Conservation (phyloP, 371 early-diverging fungal species). For the Mortierella sp. region DNA sequence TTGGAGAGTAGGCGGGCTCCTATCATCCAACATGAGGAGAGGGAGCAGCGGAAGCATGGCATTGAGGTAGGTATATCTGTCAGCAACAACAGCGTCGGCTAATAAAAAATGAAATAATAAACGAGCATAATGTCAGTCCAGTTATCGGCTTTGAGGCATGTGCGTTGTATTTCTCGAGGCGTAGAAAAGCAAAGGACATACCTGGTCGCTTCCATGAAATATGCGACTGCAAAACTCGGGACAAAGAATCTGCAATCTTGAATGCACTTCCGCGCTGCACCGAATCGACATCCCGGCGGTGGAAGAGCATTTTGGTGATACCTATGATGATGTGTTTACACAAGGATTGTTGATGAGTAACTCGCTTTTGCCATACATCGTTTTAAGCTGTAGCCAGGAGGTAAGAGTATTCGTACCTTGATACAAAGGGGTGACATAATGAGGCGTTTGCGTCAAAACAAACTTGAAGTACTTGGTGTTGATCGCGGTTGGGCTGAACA, state of each 20-base stretch:
- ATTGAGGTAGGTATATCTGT: constrained; percentile 70
- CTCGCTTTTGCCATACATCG: no score
- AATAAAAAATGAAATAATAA: background rate
- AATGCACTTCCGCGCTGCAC: constrained; percentile 68
- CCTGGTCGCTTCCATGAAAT: constrained; percentile 63
- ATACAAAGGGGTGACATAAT: constrained; percentile 72
- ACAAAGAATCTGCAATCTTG: constrained; percentile 67
- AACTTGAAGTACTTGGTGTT: constrained; percentile 79
- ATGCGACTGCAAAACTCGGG: constrained; percentile 66
- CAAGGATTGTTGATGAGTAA: background rate
- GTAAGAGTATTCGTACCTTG: constrained; percentile 66
- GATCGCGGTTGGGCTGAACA: constrained; percentile 70
- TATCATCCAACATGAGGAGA: constrained; percentile 63
- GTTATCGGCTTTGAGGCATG: background rate
- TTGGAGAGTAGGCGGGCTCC: constrained; percentile 76
- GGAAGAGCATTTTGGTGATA: constrained; percentile 74
- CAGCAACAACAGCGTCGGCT: constrained; percentile 23
- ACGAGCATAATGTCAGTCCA: background rate
- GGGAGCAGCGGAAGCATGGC: constrained; percentile 67
- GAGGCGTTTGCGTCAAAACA: constrained; percentile 77
- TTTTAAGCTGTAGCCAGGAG: background rate
- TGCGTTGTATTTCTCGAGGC: background rate
- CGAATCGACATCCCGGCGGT: constrained; percentile 73
- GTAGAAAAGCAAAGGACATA: background rate
- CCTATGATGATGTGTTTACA: constrained; percentile 48